A percentile compares a stretch with the other conserved stretches of the same genome.
Evolutionary conservation across 2,329 filamentous ascomycete genomes (phyloP).

Genomic region (Verticillium nonalfalfae): DNA sequence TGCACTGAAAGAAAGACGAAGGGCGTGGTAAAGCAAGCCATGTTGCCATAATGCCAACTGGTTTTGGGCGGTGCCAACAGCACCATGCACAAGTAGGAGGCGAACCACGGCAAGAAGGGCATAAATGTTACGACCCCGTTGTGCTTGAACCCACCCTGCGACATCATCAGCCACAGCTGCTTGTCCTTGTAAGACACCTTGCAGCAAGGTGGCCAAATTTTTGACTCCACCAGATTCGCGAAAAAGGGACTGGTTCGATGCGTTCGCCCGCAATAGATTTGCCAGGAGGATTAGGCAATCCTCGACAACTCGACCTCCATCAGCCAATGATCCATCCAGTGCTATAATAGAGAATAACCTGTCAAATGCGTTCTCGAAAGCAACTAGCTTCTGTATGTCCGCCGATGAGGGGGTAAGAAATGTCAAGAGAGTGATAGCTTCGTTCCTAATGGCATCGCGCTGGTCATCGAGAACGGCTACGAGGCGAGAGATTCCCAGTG

Average conservation of each 20-base stretch:
- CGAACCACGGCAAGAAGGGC: slow-evolving; percentile 81
- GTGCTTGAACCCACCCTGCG: slow-evolving; percentile 67
- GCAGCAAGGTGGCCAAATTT: slow-evolving; percentile 64
- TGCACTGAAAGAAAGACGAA: slow-evolving; percentile 76
- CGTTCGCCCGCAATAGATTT: slow-evolving; percentile 80
- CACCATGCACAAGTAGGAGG: slow-evolving; percentile 78
- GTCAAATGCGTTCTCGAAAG: slow-evolving; percentile 91
- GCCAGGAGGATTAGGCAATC: slow-evolving; percentile 88
- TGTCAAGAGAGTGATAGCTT: slow-evolving; percentile 79
- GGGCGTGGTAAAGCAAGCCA: slow-evolving; percentile 69
- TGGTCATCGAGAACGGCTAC: slow-evolving; percentile 79
- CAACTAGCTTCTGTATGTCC: slow-evolving; percentile 91
- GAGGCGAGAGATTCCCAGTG: slow-evolving; percentile 79
- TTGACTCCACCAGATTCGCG: slow-evolving; percentile 80
- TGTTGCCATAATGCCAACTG: slow-evolving; percentile 82
- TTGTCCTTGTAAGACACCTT: slow-evolving; percentile 47
- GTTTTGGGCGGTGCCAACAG: slow-evolving; percentile 72
- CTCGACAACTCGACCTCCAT: slow-evolving; percentile 83
- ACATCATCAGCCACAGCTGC: slow-evolving; percentile 52
- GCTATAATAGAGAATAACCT: slow-evolving; percentile 77
- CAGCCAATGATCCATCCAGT: slow-evolving; percentile 70
- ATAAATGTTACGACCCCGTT: slow-evolving; percentile 86
- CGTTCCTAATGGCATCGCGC: slow-evolving; percentile 82
- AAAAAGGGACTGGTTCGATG: slow-evolving; percentile 90
- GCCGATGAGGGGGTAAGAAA: slow-evolving; percentile 80